Base-by-base conservation (phyloP, 164 flowering plant species). In the Akebia trifoliata region DNA sequence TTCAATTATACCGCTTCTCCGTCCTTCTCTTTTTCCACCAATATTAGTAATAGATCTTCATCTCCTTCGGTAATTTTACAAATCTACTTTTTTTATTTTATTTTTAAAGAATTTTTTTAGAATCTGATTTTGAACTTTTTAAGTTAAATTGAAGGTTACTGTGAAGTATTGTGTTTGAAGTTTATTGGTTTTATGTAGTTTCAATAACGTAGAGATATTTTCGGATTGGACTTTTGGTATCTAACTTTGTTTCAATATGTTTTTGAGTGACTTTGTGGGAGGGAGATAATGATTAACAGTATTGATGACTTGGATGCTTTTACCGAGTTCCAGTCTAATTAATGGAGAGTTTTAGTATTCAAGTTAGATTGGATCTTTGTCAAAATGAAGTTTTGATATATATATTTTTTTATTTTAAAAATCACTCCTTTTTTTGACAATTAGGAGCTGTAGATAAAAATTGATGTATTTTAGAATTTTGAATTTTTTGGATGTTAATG, bases 51-150 rank as follows among this genome's bases (percentile, higher is more conserved):
- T 64, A 76, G 98, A 78, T 82, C 95, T 61, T 91, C 90, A 0
- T 89, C 98, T 8, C 96, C 95, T 72, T 85, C 96, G 83, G 98
- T 91, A 80, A 69, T 54, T 47, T 71, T n/a, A 7, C 21, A 42
- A 40, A 17, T 40, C n/a, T n/a, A n/a, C n/a, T n/a, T n/a, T n/a
- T 12, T n/a, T 4, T 37, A 2, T 35, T 51, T 38, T 43, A 45
- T 24, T 2, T 18, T 38, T 4, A 54, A 17, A 7, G 21, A 42
- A 4, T 18, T 43, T 37, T 4, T 37, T 37, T 37, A 11, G 40
- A 17, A 42, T 2, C 6, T 42, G 2, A 24, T n/a, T 39, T 39
- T 39, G n/a, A n/a, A n/a, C n/a, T n/a, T n/a, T n/a, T n/a, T n/a
- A n/a, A n/a, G 43, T 12, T 39, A 18, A 15, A 39, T 39, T 39